These are phyloP conservation scores for Cladophialophora yegresii DNA, from an alignment of 2,329 filamentous ascomycete species.

Conservation along the genomic window DNA sequence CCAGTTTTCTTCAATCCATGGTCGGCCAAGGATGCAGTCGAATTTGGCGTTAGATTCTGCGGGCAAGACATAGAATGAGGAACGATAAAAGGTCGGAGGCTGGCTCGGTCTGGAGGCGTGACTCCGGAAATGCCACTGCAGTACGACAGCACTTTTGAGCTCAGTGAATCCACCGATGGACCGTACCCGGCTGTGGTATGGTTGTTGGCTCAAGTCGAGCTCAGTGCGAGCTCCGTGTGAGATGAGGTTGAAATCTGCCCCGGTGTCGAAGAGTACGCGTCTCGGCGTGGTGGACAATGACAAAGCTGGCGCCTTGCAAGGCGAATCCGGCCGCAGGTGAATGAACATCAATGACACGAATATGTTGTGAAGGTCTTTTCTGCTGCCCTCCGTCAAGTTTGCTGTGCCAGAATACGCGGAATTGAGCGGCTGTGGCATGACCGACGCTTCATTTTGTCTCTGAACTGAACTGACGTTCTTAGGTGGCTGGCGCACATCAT, in stretches of 20 bases:
- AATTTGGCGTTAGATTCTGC: conserved; percentile 21
- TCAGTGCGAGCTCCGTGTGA: conserved; percentile 19
- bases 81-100: conserved; percentile 12
- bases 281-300: conserved; percentile 20
- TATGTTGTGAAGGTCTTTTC: conserved; percentile 13
- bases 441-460: not conserved
- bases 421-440: not conserved
- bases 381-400: conserved; percentile 12
- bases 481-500: not conserved
- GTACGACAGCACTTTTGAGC: conserved; percentile 19
- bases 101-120: not conserved
- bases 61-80: conserved; percentile 24
- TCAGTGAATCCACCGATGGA: conserved; percentile 26
- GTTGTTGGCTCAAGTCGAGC: conserved; percentile 19
- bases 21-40: conserved; percentile 32
- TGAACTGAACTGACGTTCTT: not conserved
- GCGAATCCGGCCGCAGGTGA: conserved; percentile 7
- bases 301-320: not conserved
- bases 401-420: not conserved
- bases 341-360: conserved; percentile 27
- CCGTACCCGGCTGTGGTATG: conserved; percentile 17
- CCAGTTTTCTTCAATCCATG: conserved; percentile 32
- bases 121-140: conserved; percentile 27
- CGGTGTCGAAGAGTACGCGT: conserved; percentile 31
- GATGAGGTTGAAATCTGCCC: conserved; percentile 32